Base-by-base conservation (phyloP, 139 green algal species). In the Chlamydomonas sp. region DNA sequence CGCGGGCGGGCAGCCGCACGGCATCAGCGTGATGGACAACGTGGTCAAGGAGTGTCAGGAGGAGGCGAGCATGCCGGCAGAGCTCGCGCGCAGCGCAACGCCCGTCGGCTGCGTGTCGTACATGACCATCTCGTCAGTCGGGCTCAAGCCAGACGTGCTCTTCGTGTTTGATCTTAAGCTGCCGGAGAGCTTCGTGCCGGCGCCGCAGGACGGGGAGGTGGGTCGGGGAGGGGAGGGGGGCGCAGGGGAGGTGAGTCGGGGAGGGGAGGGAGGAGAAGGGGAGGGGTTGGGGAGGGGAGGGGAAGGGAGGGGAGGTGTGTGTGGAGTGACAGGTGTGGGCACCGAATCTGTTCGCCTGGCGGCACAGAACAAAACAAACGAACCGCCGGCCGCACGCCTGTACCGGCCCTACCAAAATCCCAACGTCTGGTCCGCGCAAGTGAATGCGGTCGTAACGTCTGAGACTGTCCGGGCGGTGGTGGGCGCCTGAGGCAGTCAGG, bases 21-120 rank as follows among this genome's bases (percentile, higher is more conserved):
- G 84, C 2, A 69, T 96, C 3, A 86, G 77, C 71, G 78, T 65
- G 29, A 31, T 31, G 20, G 90, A 91, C 0, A 97, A 97, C 67
- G 85, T 97, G 61, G 65, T 92, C 8, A 97, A 98, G 81, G 94
- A 98, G 84, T 96, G 89, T 43, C 71, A 73, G 29, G 94, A 98
- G 79, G 94, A 98, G 81, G 94, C 94, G 24, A 76, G 87, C 67
- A 90, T 98, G 10, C 87, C 91, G 0, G 13, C 34, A 0, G 61
- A 84, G 16, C 70, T 97, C 31, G 90, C 91, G 20, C 33, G n/a
- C 50, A 74, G 66, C 38, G 70, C 73, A 36, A 34, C 39, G 0
- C 65, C 84, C 13, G 76, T 78, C 2, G 86, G 86, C 30, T 79
- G 67, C 24, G 77, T 92, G n/a, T 84, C 69, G 31, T 92, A 90